Base-by-base conservation (phyloP, 2,329 filamentous ascomycete species). In the Parasarocladium wereldwijsianum region DNA sequence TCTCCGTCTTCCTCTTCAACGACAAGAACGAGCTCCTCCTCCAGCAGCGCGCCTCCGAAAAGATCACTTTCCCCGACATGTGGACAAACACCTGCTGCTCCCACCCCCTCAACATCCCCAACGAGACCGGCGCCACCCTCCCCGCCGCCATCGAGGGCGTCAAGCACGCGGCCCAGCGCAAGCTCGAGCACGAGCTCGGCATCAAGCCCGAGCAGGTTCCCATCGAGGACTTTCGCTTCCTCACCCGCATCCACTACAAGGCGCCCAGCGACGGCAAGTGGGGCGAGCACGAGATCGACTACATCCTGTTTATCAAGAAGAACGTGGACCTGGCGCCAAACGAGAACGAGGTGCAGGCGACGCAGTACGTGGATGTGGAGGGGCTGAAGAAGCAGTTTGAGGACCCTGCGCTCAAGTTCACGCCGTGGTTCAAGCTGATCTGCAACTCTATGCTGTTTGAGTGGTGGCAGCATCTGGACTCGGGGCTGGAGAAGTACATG, bases 81-180 rank as follows among this genome's bases (percentile, higher is more conserved):
- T 98, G 90, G 90, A 98, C 90, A 39, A 98, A 98, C 60, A 98
- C 90, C 18, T 98, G 90, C 69, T 98, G 90, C 66, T 98, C 90
- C 22, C 90, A 98, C 57, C 90, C 90, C 5, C 69, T 98, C 36
- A 82, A 83, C 32, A 80, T 94, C 41, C 81, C 90, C 7, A 78
- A 79, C 40, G 90, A 98, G 70, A 93, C 84, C 16, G 90, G 90
- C 38, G 70, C 75, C 18, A 79, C 78, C 41, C 65, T 98, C 24
- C 67, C 76, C 29, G 80, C 83, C 40, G 80, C 86, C 5, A 64
- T 96, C 34, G 64, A 72, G 42, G 90, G 90, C 17, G 90, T 86
- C 42, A 93, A 93, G 65, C 75, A 79, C 36, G 90, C 90, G 24
- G 90, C 90, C 12, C 80, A 86, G 59, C 73, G 90, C 43, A 98